Conservation (phyloP, 208 protist species). For the Naegleria fowleri region DNA sequence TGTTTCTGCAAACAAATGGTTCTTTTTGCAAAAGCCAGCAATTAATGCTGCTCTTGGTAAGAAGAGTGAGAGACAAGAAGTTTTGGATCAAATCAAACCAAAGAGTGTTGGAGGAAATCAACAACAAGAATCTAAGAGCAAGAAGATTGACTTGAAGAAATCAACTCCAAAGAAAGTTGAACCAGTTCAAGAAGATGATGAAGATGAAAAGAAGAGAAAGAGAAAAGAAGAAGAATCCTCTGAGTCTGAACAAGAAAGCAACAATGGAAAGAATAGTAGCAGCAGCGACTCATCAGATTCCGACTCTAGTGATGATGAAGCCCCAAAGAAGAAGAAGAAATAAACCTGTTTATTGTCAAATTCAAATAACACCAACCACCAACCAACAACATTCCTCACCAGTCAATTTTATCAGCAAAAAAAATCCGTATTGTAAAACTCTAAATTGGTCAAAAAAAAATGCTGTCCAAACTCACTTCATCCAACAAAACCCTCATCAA, state of each 20-base stretch:
- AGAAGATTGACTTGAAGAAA: constrained; percentile 29
- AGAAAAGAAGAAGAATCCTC: background rate
- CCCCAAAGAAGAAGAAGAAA: background rate
- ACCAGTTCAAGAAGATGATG: background rate
- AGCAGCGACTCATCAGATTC: background rate
- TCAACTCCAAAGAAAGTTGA: constrained; percentile 20
- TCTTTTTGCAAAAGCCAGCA: background rate
- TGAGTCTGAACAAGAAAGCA: background rate
- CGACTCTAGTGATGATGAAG: background rate
- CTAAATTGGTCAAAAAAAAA: no score
- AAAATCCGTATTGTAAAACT: no score
- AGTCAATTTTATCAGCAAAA: no score
- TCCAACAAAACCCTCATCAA: background rate
- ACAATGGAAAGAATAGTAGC: background rate
- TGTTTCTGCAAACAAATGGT: constrained; percentile 53
- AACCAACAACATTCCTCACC: no score
- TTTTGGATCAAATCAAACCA: background rate
- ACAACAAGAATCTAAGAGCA: background rate
- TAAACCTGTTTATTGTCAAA: background rate
- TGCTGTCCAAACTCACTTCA: background rate
- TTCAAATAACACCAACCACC: no score
- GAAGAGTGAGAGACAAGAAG: background rate
- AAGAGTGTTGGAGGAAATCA: background rate
- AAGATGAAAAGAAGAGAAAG: background rate
- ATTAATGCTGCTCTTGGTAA: background rate